Percentiles rank a stretch among this genome's conserved stretches.
These are phyloP conservation scores for Eutrema japonicum DNA, from an alignment of 345 rosid species.

Conservation along the genomic window DNA sequence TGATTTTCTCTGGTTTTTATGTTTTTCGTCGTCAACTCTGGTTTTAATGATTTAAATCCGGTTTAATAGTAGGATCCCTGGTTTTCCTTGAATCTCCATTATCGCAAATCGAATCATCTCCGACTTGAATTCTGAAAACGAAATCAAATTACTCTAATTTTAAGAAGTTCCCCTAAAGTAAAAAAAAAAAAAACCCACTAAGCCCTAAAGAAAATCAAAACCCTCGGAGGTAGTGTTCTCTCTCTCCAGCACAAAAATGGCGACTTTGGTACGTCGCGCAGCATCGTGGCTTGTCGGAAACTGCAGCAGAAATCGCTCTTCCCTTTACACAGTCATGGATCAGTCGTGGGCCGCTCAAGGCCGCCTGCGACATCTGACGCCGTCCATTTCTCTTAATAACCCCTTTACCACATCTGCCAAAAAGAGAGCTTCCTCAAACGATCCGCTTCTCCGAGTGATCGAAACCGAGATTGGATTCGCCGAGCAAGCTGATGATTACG, in stretches of 20 bases:
- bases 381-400: conserved; percentile 27
- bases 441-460: conserved; percentile 63
- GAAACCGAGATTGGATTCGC: conserved; percentile 71
- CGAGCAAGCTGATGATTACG: conserved; percentile 60
- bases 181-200: not conserved
- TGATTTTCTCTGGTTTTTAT: not conserved
- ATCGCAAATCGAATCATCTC: no score
- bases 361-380: conserved; percentile 12
- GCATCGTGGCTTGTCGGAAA: conserved; percentile 51
- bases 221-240: not conserved
- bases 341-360: conserved; percentile 18
- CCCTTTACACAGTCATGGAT: conserved; percentile 39
- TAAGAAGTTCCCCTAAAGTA: not conserved
- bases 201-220: conserved; percentile 22
- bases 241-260: conserved; percentile 30
- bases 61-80: no score
- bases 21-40: not conserved
- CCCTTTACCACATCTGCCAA: conserved; percentile 50
- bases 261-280: conserved; percentile 41
- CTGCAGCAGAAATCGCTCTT: conserved; percentile 41
- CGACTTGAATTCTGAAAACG: no score
- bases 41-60: not conserved
- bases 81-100: no score
- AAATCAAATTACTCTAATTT: no score
- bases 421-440: conserved; percentile 49